Evolutionary conservation across 768 basidiomycete genomes (phyloP).

Genomic region (Pholiota microspora): DNA sequence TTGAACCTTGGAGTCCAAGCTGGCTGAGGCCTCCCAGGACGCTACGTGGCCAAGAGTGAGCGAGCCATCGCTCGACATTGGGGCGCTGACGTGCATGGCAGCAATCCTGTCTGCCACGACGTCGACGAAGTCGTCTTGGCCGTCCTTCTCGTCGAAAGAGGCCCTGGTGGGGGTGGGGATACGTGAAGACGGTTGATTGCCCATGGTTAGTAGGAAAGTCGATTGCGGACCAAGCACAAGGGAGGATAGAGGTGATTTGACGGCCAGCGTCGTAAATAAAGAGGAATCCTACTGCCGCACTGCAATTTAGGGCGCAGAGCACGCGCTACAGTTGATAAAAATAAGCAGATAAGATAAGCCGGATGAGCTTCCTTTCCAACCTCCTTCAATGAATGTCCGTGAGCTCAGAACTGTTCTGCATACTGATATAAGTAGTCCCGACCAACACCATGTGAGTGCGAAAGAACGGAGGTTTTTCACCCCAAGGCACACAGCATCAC

Average conservation of each 20-base stretch:
- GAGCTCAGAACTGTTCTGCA: too few relatives aligned
- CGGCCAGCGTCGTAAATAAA: slow-evolving; percentile 19
- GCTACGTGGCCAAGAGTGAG: slow-evolving; percentile 56
- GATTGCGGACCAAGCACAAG: slow-evolving; percentile 1
- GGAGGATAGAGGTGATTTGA: slow-evolving; percentile 7
- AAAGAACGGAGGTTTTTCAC: neutral
- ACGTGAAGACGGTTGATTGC: slow-evolving; percentile 29
- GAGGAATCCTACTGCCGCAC: neutral
- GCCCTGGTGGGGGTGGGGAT: slow-evolving; percentile 24
- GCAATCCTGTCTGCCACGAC: slow-evolving; percentile 26
- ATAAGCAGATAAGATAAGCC: too few relatives aligned
- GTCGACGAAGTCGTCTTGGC: slow-evolving; percentile 14
- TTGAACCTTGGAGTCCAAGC: slow-evolving; percentile 56
- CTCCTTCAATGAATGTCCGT: too few relatives aligned
- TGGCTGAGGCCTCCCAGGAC: slow-evolving; percentile 64
- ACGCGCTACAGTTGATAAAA: too few relatives aligned
- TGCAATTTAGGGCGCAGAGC: neutral
- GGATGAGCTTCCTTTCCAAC: too few relatives aligned
- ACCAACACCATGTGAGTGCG: too few relatives aligned
- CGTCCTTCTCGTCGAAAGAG: slow-evolving; percentile 30
- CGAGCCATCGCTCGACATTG: slow-evolving; percentile 58
- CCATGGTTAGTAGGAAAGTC: slow-evolving; percentile 22
- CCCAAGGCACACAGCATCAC: neutral
- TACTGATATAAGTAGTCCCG: too few relatives aligned
- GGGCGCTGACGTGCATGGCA: slow-evolving; percentile 30